Base-by-base conservation (phyloP, 2,329 filamentous ascomycete species). In the Capronia americana region DNA sequence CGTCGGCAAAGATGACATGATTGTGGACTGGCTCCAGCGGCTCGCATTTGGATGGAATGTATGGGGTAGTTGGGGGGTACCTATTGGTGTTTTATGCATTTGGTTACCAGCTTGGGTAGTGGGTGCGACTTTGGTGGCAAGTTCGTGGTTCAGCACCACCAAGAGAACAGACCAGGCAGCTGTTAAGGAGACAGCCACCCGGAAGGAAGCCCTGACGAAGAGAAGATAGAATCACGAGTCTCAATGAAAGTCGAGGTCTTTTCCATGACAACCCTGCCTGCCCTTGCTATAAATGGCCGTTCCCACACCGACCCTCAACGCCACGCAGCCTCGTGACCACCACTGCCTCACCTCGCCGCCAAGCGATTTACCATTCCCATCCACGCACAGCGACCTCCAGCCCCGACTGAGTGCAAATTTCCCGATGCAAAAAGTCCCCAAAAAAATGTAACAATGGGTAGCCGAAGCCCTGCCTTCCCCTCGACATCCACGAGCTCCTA, bases 71-170 rank as follows among this genome's bases (percentile, higher is more conserved):
- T 96, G 93, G 82, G 96, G 71, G 28, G 70, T 93, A 1, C 90
- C 92, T 66, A 88, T 97, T 20, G 87, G 96, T 11, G 85, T 97
- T n/a, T 97, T 93, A 92, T 91, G 92, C 76, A 88, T 97, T 51
- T 97, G 93, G 93, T 95, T 92, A 90, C 93, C 93, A 0, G 92
- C 92, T 7, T 97, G 93, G 93, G 77, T 95, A 44, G 85, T 88
- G 6, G 91, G 82, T 4, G 76, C 66, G 23, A 68, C 64, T 11
- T 58, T 71, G 24, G 70, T 71, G 23, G 70, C 70, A 12, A 71
- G 69, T 56, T 68, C 65, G 11, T 72, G 69, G 69, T 69, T 71
- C 48, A 41, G 57, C 12, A 57, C 30, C n/a, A 59, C 51, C 26
- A 26, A 56, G 20, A 7, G 20, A 12, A 28, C 8, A 28, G n/a